phyloP scores from a whole-genome alignment of 192 early-diverging fungal species.

The Umbelopsis isabellina region DNA sequence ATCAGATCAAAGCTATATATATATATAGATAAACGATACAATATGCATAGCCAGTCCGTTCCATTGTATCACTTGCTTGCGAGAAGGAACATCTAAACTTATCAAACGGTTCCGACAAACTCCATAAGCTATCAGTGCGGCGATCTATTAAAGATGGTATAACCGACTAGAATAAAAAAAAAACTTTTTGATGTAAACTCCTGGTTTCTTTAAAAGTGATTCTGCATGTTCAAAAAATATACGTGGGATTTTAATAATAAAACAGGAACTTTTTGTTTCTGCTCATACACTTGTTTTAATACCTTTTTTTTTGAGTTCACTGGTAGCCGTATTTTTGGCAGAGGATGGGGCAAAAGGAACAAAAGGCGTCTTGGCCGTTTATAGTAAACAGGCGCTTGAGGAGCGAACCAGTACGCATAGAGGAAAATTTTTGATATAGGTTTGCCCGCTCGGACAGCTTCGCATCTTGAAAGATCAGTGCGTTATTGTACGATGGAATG shows the following conservation, averaged over 20 bases:
- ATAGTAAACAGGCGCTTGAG: constrained; percentile 5
- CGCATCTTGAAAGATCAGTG: constrained; percentile 16
- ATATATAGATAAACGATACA: no score
- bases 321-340: no score
- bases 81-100: neutral
- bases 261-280: neutral
- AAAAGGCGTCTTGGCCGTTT: constrained; percentile 9
- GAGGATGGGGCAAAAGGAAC: no score
- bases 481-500: constrained; percentile 1
- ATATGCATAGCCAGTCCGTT: no score
- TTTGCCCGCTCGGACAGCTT: constrained; percentile 19
- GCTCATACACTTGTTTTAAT: neutral
- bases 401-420: neutral
- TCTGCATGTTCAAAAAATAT: no score
- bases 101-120: constrained; percentile 5
- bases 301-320: no score
- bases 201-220: no score
- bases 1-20: no score
- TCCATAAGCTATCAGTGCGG: constrained; percentile 6
- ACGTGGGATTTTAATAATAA: no score
- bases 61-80: no score
- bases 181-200: neutral
- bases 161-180: neutral
- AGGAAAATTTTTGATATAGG: neutral
- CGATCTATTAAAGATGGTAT: neutral